These are phyloP conservation scores for Sporothrix mexicana DNA, from an alignment of 2,329 filamentous ascomycete species.

Conservation along the genomic window DNA sequence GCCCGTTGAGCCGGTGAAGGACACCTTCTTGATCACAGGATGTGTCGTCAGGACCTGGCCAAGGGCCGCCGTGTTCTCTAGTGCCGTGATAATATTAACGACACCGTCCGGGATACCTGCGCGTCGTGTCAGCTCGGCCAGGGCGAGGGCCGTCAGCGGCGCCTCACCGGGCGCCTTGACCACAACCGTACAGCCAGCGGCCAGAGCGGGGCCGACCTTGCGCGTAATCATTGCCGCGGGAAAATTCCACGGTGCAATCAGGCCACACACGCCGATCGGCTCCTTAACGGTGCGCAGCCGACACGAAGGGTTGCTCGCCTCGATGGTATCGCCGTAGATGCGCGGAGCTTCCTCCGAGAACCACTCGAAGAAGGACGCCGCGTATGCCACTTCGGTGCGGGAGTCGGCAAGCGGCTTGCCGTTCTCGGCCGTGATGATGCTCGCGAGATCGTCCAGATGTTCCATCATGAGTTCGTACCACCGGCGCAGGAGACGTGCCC, in stretches of 20 bases:
- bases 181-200: slow-evolving; percentile 75
- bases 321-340: slow-evolving; percentile 75
- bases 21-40: slow-evolving; percentile 63
- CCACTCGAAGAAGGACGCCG: slow-evolving; percentile 78
- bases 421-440: slow-evolving; percentile 86
- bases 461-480: slow-evolving; percentile 83
- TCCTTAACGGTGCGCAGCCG: slow-evolving; percentile 81
- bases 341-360: slow-evolving; percentile 79
- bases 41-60: slow-evolving; percentile 54
- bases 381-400: slow-evolving; percentile 72
- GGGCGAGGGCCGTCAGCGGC: slow-evolving; percentile 71
- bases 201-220: slow-evolving; percentile 57
- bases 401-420: slow-evolving; percentile 81
- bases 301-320: slow-evolving; percentile 71
- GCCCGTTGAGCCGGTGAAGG: slow-evolving; percentile 73
- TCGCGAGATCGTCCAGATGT: slow-evolving; percentile 79
- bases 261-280: slow-evolving; percentile 79
- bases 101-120: slow-evolving; percentile 78
- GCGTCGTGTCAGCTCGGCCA: slow-evolving; percentile 69
- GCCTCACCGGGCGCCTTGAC: slow-evolving; percentile 75
- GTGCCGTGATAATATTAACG: slow-evolving; percentile 57
- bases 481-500: slow-evolving; percentile 72
- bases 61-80: slow-evolving; percentile 50
- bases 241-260: slow-evolving; percentile 91
- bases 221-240: slow-evolving; percentile 62